Conservation (phyloP, 495 filamentous ascomycete genomes). For the Letharia columbiana region DNA sequence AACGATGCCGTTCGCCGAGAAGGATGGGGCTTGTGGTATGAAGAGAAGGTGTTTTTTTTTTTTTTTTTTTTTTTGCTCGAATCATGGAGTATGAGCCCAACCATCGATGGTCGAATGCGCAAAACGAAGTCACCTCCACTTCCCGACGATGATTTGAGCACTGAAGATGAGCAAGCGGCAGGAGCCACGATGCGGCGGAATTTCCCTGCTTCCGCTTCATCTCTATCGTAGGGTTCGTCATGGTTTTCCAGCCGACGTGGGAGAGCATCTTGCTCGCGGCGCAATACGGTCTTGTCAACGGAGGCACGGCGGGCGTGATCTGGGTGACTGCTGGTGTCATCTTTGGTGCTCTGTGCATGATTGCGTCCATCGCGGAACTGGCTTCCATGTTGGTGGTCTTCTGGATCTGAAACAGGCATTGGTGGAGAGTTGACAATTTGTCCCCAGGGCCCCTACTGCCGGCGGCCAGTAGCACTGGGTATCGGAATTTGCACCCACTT, state of each 20-base stretch:
- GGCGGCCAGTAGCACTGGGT: not conserved
- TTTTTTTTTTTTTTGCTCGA: not conserved
- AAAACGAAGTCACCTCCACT: not conserved
- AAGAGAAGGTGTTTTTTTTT: no score
- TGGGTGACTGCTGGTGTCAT: not conserved
- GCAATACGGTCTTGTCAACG: constrained; percentile 41
- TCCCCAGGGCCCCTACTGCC: not conserved
- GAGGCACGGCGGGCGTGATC: constrained; percentile 38
- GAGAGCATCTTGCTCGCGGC: constrained; percentile 35
- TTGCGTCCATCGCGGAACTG: not conserved
- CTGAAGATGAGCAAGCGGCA: not conserved
- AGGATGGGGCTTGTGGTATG: no score
- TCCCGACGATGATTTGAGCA: not conserved
- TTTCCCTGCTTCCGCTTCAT: constrained; percentile 39
- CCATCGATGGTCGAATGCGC: not conserved
- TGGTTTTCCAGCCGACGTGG: constrained; percentile 42
- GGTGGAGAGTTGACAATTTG: not conserved
- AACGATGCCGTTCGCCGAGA: not conserved
- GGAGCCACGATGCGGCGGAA: constrained; percentile 33
- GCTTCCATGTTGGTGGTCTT: not conserved
- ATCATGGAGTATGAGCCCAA: not conserved
- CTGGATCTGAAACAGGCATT: not conserved
- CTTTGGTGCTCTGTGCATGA: not conserved
- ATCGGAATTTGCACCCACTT: constrained; percentile 10
- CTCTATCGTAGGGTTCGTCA: constrained; percentile 41